These are phyloP conservation scores for Tritrichomonas musculus DNA, from an alignment of 208 protist species.

Conservation along the genomic window DNA sequence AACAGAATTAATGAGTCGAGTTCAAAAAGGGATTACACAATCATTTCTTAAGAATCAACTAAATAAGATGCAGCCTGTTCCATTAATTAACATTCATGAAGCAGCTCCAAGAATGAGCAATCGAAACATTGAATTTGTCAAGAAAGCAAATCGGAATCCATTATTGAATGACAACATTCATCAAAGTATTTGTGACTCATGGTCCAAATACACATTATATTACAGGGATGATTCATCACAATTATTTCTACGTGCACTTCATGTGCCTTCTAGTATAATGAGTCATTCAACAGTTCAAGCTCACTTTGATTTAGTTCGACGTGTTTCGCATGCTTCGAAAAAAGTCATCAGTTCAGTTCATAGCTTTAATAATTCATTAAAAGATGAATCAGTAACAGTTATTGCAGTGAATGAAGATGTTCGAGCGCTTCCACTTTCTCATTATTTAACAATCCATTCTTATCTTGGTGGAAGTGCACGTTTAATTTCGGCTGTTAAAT, in stretches of 20 bases:
- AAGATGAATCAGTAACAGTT: background rate
- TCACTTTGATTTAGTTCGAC: background rate
- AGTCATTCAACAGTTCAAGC: background rate
- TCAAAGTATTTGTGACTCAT: background rate
- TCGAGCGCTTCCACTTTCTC: background rate
- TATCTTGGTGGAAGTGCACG: background rate
- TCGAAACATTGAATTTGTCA: background rate
- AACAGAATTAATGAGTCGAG: background rate
- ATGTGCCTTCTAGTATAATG: background rate
- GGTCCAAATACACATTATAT: background rate
- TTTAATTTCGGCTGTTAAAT: background rate
- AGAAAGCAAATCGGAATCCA: background rate
- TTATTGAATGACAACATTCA: background rate
- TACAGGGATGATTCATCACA: background rate
- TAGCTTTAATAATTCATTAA: background rate
- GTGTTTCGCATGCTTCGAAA: background rate
- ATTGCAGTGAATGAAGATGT: background rate
- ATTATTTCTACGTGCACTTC: background rate
- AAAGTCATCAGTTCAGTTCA: background rate
- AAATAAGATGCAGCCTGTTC: constrained; percentile 21
- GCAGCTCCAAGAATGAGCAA: too few species aligned
- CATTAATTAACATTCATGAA: background rate
- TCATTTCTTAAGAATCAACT: background rate
- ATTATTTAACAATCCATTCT: background rate
- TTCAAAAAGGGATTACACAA: constrained; percentile 5